These are phyloP conservation scores for Lactarius pseudohatsudake DNA, from an alignment of 768 basidiomycete species.

Conservation along the genomic window DNA sequence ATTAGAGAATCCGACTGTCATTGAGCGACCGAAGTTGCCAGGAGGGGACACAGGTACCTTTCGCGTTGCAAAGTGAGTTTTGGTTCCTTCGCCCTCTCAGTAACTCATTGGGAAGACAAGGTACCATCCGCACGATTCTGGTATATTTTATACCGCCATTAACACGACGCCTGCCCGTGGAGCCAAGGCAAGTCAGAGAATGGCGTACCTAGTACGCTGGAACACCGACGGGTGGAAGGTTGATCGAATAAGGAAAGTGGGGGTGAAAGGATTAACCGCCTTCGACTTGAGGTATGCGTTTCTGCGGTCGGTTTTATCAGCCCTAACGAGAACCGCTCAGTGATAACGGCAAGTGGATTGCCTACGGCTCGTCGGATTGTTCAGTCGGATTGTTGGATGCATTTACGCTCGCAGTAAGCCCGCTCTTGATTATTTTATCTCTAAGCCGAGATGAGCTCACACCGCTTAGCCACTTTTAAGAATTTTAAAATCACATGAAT, in stretches of 20 bases:
- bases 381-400: slow-evolving; percentile 84
- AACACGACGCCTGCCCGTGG: slow-evolving; percentile 67
- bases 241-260: slow-evolving; percentile 66
- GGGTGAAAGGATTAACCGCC: slow-evolving; percentile 79
- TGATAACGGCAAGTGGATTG: slow-evolving; percentile 76
- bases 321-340: slow-evolving; percentile 41
- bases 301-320: neutral
- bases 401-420: slow-evolving; percentile 62
- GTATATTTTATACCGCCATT: slow-evolving; percentile 64
- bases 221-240: slow-evolving; percentile 67
- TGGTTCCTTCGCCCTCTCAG: neutral
- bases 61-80: slow-evolving; percentile 18
- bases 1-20: slow-evolving; percentile 18
- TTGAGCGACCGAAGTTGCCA: slow-evolving; percentile 25
- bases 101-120: slow-evolving; percentile 39
- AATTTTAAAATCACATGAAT: slow-evolving; percentile 93
- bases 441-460: neutral
- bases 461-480: slow-evolving; percentile 69
- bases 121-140: slow-evolving; percentile 52
- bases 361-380: slow-evolving; percentile 84
- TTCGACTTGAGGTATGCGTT: slow-evolving; percentile 78
- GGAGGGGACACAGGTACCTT: slow-evolving; percentile 19
- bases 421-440: neutral
- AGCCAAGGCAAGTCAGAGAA: slow-evolving; percentile 51
- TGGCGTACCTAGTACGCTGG: slow-evolving; percentile 73